Base-by-base conservation (phyloP, 768 basidiomycete species). In the Gymnopilus junonius region DNA sequence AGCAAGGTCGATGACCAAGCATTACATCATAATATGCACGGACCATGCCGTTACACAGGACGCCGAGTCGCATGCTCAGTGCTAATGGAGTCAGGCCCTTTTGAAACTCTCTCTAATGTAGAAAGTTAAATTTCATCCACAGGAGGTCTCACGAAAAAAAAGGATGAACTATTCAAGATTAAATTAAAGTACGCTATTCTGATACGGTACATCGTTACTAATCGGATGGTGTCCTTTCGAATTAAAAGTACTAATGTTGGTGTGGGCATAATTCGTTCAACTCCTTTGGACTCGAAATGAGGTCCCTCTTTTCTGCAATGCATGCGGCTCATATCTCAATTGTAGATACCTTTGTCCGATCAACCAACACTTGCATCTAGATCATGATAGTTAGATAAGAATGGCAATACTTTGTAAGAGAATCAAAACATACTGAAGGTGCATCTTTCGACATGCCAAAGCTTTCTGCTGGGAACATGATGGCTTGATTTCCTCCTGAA, bases 381-480 rank as follows among this genome's bases (percentile, higher is more conserved):
- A 29, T 35, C 45, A 11, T 10, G n/a, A n/a, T 20, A 17, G 17
- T 27, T 20, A 29, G 32, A 15, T 23, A n/a, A 48, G 29, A 51
- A 4, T 10, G 8, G 8, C 15, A n/a, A 10, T 2, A 32, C n/a
- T n/a, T n/a, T 51, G 8, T 4, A n/a, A 31, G 21, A 20, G n/a
- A 17, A 42, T 17, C 5, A 8, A 40, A 39, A 8, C 54, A 40
- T 40, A 55, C 54, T 5, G 54, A 40, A 40, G 54, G 54, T 15
- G 54, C 40, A 10, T 39, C 39, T 39, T 40, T 55, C 5, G 55
- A 60, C 35, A 45, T 40, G 17, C 23, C 42, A 27, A 61, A 58
- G 48, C 61, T 61, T 10, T 51, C 58, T 4, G 48, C 29, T 1
- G 66, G 53, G 51, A 62, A 65, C 27, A 67, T 54, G n/a, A 61